Conservation (phyloP, 2,329 filamentous ascomycete genomes). For the Colletotrichum chrysophilum region DNA sequence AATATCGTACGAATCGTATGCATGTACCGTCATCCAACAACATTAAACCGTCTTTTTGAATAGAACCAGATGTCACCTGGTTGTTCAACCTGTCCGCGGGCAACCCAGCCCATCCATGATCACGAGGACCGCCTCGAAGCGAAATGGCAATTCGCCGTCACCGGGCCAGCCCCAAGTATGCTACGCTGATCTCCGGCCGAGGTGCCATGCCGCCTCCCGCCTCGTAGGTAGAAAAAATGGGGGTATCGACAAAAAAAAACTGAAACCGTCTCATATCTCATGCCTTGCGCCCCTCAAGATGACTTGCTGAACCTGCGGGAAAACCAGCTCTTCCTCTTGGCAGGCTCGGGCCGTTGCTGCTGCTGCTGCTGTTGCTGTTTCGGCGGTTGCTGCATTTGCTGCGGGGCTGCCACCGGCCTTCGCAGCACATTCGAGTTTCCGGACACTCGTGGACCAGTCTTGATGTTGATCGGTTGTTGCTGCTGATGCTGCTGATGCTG, state of each 20-base stretch:
- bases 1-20: slow-evolving; percentile 22
- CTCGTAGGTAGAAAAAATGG: slow-evolving; percentile 7
- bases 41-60: slow-evolving; percentile 1
- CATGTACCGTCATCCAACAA: slow-evolving; percentile 22
- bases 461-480: background rate
- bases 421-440: slow-evolving; percentile 24
- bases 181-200: background rate
- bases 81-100: background rate
- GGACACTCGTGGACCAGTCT: background rate
- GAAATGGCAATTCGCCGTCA: background rate
- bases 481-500: background rate
- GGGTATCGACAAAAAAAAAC: slow-evolving; percentile 25
- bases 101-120: background rate
- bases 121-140: background rate
- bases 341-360: slow-evolving; percentile 42
- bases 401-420: slow-evolving; percentile 24
- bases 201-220: background rate
- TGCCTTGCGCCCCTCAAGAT: slow-evolving; percentile 21
- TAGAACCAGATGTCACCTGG: background rate
- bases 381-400: background rate
- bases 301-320: slow-evolving; percentile 78
- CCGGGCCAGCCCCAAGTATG: background rate
- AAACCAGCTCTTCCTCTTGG: slow-evolving; percentile 93
- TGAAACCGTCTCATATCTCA: background rate
- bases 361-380: background rate